A percentile compares a stretch with the other conserved stretches of the same genome.
phyloP scores from a whole-genome alignment of 768 basidiomycete genomes.

The Podaxis sp. region DNA sequence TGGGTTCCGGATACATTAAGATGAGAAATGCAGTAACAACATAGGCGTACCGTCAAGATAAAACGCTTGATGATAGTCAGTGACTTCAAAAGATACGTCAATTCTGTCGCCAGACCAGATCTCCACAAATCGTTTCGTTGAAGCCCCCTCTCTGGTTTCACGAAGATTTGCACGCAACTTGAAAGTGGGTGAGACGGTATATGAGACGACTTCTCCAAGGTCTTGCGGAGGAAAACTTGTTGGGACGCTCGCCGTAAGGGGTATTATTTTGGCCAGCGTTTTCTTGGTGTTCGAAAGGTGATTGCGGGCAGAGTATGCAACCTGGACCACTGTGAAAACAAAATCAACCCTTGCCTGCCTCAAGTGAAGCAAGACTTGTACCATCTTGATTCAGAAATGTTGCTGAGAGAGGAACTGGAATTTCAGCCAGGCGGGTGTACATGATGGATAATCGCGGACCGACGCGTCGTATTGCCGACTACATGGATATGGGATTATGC shows the following conservation, averaged over 20 bases:
- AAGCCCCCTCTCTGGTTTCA: conserved; percentile 27
- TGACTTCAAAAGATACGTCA: conserved; percentile 52
- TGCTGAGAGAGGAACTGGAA: conserved; percentile 28
- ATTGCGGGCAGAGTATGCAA: conserved; percentile 47
- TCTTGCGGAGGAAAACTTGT: conserved; percentile 32
- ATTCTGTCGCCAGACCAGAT: conserved; percentile 49
- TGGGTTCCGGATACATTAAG: conserved; percentile 20
- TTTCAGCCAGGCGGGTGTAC: conserved; percentile 29
- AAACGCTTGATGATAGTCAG: conserved; percentile 55
- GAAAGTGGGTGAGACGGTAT: conserved; percentile 38
- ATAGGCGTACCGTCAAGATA: conserved; percentile 54
- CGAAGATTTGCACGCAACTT: conserved; percentile 30
- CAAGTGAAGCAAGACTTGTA: not conserved
- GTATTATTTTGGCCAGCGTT: conserved; percentile 38
- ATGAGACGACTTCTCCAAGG: conserved; percentile 36
- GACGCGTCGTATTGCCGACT: not conserved
- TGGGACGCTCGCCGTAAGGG: conserved; percentile 21
- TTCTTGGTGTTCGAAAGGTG: conserved; percentile 49
- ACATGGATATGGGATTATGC: not conserved
- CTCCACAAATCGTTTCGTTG: conserved; percentile 54
- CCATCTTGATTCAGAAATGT: conserved; percentile 23
- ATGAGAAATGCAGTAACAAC: not conserved
- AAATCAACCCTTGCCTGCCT: not conserved
- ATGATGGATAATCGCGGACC: conserved; percentile 7
- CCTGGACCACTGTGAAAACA: conserved; percentile 33